Evolutionary conservation across 768 basidiomycete species (phyloP).

Genomic region (Trametes cubensis): DNA sequence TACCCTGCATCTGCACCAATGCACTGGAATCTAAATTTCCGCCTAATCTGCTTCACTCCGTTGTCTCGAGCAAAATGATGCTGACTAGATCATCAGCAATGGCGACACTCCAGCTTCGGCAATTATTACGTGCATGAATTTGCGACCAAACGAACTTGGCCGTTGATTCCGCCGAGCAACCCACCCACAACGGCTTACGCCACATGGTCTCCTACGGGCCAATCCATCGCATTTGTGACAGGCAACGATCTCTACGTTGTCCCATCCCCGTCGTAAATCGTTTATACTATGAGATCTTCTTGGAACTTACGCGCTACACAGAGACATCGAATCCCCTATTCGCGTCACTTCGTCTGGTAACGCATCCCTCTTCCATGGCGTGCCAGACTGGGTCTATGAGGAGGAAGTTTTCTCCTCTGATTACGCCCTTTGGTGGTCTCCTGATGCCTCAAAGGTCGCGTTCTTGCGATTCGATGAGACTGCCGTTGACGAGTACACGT

Average conservation of each 20-base stretch:
- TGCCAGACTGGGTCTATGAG: constrained; percentile 98
- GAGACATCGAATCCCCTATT: constrained; percentile 49
- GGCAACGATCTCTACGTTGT: constrained; percentile 90
- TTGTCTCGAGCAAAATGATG: background rate
- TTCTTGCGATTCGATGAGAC: constrained; percentile 91
- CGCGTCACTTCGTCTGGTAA: constrained; percentile 84
- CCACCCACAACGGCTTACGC: constrained; percentile 80
- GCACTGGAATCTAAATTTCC: background rate
- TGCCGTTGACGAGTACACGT: constrained; percentile 79
- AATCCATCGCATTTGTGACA: constrained; percentile 85
- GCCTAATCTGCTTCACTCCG: background rate
- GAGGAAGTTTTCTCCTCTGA: constrained; percentile 82
- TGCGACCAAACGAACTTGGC: constrained; percentile 63
- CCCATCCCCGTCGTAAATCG: constrained; percentile 61
- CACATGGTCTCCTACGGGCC: constrained; percentile 83
- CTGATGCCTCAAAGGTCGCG: constrained; percentile 72
- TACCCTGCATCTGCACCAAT: no score
- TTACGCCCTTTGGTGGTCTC: constrained; percentile 90
- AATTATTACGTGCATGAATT: constrained; percentile 94
- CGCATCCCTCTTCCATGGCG: constrained; percentile 86
- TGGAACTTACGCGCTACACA: constrained; percentile 20
- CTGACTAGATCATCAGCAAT: constrained; percentile 62
- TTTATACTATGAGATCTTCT: background rate
- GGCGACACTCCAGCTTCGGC: constrained; percentile 88
- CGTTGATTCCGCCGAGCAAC: constrained; percentile 66